phyloP scores from a whole-genome alignment of 495 filamentous ascomycete genomes.

The Cercophora newfieldiana region DNA sequence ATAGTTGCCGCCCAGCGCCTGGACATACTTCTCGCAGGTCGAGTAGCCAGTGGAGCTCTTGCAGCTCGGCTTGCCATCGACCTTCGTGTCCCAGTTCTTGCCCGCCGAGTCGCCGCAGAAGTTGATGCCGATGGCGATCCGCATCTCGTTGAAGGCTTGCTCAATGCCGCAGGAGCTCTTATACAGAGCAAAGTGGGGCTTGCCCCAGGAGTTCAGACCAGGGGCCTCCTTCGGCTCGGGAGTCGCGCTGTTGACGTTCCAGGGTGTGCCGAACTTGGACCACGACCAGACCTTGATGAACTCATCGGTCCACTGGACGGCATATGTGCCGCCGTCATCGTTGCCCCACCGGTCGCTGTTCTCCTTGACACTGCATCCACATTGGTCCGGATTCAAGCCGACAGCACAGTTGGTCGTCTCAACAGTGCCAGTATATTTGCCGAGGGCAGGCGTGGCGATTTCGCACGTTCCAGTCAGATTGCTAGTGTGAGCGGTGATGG shows the following conservation, averaged over 20 bases:
- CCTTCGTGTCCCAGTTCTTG: no score
- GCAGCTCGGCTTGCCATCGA: no score
- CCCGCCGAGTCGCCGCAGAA: not conserved
- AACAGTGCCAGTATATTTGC: not conserved
- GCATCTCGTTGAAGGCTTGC: not conserved
- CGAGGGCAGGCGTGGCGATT: not conserved
- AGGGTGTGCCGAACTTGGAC: not conserved
- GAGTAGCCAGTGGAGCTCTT: no score
- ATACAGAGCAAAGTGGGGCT: not conserved
- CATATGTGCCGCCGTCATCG: not conserved
- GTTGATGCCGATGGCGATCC: not conserved
- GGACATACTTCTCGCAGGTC: not conserved
- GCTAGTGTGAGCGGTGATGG: conserved; percentile 71
- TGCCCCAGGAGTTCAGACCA: not conserved
- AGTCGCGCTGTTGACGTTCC: not conserved
- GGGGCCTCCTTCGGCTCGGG: not conserved
- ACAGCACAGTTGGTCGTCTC: not conserved
- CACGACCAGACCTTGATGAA: not conserved
- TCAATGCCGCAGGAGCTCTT: not conserved
- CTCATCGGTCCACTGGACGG: not conserved
- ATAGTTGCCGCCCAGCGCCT: not conserved
- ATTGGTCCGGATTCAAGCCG: not conserved
- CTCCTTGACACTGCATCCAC: conserved; percentile 39
- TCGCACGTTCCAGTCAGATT: conserved; percentile 41
- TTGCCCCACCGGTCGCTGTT: conserved; percentile 50